These are phyloP conservation scores for Kuraishia ogatae DNA, from an alignment of 805 yeast species.

Conservation along the genomic window DNA sequence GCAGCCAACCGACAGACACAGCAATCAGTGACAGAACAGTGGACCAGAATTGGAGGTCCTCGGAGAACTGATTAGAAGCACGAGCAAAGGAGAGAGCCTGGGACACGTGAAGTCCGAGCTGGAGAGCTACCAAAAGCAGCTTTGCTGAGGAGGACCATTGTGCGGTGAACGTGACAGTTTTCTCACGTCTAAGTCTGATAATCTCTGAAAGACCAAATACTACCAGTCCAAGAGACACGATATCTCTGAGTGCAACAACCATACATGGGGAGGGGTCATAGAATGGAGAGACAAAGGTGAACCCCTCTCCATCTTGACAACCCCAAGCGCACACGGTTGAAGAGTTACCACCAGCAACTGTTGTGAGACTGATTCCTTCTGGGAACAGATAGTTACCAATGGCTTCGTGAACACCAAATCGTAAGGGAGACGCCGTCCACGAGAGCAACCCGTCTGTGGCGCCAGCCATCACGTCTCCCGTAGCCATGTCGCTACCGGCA, in stretches of 20 bases:
- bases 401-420: background rate
- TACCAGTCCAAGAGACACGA: slow-evolving; percentile 26
- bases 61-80: slow-evolving; percentile 15
- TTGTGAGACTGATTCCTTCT: background rate
- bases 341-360: background rate
- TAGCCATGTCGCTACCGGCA: background rate
- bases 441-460: background rate
- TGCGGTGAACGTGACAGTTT: slow-evolving; percentile 21
- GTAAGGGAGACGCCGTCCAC: background rate
- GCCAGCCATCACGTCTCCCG: background rate
- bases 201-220: slow-evolving; percentile 29
- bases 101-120: slow-evolving; percentile 26
- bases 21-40: slow-evolving; percentile 28
- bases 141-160: slow-evolving; percentile 33
- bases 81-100: slow-evolving; percentile 10
- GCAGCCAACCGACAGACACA: slow-evolving; percentile 38
- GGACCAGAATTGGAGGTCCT: slow-evolving; percentile 20
- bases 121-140: slow-evolving; percentile 28
- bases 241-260: slow-evolving; percentile 27
- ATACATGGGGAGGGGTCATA: slow-evolving; percentile 46
- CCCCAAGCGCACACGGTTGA: slow-evolving; percentile 14
- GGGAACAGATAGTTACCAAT: background rate
- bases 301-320: slow-evolving; percentile 34
- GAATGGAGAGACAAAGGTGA: slow-evolving; percentile 27
- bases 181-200: slow-evolving; percentile 20